A percentile compares a stretch with the other conserved stretches of the same genome.
phyloP scores from a whole-genome alignment of 805 yeast species.

The Candida saitoana region DNA sequence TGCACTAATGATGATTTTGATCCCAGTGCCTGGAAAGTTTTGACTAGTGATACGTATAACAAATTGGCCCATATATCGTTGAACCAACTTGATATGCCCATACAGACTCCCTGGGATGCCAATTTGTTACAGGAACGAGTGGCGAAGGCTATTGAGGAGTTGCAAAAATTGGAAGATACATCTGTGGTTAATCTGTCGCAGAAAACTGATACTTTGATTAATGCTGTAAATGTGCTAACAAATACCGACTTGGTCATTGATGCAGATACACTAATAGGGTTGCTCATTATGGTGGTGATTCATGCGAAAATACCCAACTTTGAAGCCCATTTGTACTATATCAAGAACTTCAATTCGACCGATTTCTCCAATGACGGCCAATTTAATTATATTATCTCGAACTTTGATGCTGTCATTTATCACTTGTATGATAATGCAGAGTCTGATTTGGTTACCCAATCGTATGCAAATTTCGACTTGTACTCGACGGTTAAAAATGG shows the following conservation, averaged over 20 bases:
- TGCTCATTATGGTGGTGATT: constrained; percentile 66
- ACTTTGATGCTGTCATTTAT: constrained; percentile 74
- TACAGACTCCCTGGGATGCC: constrained; percentile 35
- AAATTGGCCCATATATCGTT: constrained; percentile 39
- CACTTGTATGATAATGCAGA: constrained; percentile 44
- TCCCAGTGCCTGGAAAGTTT: constrained; percentile 21
- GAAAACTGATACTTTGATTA: constrained; percentile 47
- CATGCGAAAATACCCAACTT: constrained; percentile 57
- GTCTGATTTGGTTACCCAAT: constrained; percentile 33
- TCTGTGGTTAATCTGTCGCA: constrained; percentile 36
- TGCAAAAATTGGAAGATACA: constrained; percentile 44
- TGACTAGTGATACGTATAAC: constrained; percentile 30
- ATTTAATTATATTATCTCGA: constrained; percentile 73
- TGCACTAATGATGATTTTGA: constrained; percentile 21
- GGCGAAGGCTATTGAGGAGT: constrained; percentile 46
- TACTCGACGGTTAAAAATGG: constrained; percentile 47
- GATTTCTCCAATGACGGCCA: constrained; percentile 46
- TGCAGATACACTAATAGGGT: constrained; percentile 77
- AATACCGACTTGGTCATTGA: constrained; percentile 41
- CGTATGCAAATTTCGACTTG: constrained; percentile 47
- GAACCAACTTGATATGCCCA: constrained; percentile 49
- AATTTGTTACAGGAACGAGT: constrained; percentile 40
- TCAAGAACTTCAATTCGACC: constrained; percentile 52
- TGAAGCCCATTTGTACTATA: constrained; percentile 61
- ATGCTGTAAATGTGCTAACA: constrained; percentile 53